Evolutionary conservation across 306 rosid species (phyloP).

Genomic region (Quercus robur): DNA sequence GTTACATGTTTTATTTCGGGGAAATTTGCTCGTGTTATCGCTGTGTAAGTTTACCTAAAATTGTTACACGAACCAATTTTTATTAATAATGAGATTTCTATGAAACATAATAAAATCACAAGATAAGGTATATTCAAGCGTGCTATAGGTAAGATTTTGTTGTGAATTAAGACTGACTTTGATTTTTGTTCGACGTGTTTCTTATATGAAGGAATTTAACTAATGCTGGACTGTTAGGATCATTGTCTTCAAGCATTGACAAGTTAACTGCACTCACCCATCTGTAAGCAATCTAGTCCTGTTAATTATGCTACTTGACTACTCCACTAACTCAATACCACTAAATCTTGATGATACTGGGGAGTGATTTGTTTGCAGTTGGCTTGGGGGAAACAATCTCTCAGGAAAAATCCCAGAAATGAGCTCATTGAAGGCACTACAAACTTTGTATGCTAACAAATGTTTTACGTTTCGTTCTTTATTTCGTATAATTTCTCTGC

Average conservation of each 20-base stretch:
- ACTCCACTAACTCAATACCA: neutral
- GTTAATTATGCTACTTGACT: neutral
- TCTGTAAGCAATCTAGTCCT: constrained; percentile 49
- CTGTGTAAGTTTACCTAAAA: constrained; percentile 48
- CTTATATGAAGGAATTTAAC: constrained; percentile 62
- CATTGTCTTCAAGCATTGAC: constrained; percentile 49
- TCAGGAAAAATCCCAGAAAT: constrained; percentile 72
- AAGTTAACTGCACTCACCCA: constrained; percentile 52
- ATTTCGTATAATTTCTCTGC: neutral
- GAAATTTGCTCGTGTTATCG: constrained; percentile 29
- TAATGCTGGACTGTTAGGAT: constrained; percentile 48
- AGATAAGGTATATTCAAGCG: neutral
- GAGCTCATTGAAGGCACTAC: constrained; percentile 45
- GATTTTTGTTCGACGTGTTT: neutral
- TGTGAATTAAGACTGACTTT: neutral
- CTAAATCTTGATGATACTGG: neutral
- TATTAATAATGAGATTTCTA: neutral
- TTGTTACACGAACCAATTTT: neutral
- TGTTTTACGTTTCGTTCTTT: neutral
- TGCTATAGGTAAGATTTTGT: neutral
- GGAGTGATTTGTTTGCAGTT: constrained; percentile 39
- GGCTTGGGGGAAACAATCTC: constrained; percentile 71
- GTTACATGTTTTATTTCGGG: constrained; percentile 45
- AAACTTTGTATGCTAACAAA: constrained; percentile 56
- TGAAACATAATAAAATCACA: neutral